Evolutionary conservation across 2,329 filamentous ascomycete species (phyloP), one percentile per base, ranked within the genome.

Genomic region (Colletotrichum viniferum): DNA sequence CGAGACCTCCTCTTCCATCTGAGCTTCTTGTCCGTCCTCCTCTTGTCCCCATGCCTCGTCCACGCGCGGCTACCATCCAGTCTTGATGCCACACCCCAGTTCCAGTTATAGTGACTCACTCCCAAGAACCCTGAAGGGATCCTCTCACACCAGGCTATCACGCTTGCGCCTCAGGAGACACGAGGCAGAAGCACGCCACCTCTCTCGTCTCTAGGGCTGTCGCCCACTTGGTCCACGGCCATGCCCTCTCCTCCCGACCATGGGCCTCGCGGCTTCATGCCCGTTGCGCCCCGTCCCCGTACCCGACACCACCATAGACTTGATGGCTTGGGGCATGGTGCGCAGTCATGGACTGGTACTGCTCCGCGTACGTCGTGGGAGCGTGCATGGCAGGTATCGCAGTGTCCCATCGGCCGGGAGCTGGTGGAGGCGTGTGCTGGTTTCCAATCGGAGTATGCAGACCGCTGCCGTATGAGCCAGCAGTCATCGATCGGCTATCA

Each of bases 281-380:
- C 73, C 87, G 84, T 67, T 86, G 83, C 21, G 83, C 81, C 60
- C 84, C 83, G 70, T 87, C 86, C 66, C 82, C 84, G 76, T 89
- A 88, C n/a, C 82, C 81, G 61, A 82, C 80, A 24, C 83, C 77
- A 69, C 82, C 84, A 77, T 89, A 89, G 63, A 89, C 86, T 78
- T 85, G 83, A n/a, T 81, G 80, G 73, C 60, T 74, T 7, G 77
- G 79, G 21, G 71, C 71, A 48, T 84, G 82, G 65, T 87, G 87
- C 36, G 84, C 77, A 36, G 82, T 79, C 68, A 87, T 78, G 75
- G 83, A 83, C 16, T 86, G 79, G 68, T 87, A 87, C 48, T 78
- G 79, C 66, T 86, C 85, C 2, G 82, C 71, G 73, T 86, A 87
- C 61, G 80, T 82, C 18, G 83, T 79, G 6, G 86, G 81, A 63